phyloP scores from a whole-genome alignment of 2,329 filamentous ascomycete species.

The Alternaria sp. region DNA sequence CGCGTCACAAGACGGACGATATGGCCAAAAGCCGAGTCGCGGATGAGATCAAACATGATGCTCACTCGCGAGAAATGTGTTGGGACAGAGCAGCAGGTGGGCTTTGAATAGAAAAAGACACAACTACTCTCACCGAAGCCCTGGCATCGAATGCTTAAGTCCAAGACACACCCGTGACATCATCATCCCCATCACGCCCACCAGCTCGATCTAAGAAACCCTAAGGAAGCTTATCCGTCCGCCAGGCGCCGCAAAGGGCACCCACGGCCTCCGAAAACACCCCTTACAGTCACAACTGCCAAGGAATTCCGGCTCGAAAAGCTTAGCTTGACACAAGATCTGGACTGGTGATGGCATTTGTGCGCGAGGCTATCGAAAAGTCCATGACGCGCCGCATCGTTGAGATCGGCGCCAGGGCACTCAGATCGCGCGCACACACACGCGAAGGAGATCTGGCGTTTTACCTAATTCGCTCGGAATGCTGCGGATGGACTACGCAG shows the following conservation, averaged over 20 bases:
- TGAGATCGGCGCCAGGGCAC: constrained; percentile 9
- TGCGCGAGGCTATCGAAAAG: neutral
- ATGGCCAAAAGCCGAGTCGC: constrained; percentile 37
- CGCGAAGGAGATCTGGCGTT: neutral
- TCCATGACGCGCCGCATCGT: constrained; percentile 16
- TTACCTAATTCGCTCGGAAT: neutral
- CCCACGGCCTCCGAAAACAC: neutral
- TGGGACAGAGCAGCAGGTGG: neutral
- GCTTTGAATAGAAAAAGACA: neutral
- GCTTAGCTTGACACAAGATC: constrained; percentile 1
- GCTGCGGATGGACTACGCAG: neutral
- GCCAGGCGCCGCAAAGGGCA: neutral
- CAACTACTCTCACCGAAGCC: neutral
- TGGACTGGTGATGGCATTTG: neutral
- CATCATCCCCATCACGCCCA: constrained; percentile 6
- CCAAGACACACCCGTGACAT: constrained; percentile 5
- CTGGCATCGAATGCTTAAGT: constrained; percentile 6
- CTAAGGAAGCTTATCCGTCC: neutral
- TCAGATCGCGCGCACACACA: constrained; percentile 8
- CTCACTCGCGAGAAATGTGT: neutral
- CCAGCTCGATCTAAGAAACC: neutral
- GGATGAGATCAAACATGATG: constrained; percentile 26
- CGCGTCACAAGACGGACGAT: constrained; percentile 51
- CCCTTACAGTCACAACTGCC: neutral
- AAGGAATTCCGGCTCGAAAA: constrained; percentile 2